Percentiles rank a stretch among this genome's conserved stretches.
These are phyloP conservation scores for Colletotrichum eremochloae DNA, from an alignment of 2,329 filamentous ascomycete species.

Conservation along the genomic window DNA sequence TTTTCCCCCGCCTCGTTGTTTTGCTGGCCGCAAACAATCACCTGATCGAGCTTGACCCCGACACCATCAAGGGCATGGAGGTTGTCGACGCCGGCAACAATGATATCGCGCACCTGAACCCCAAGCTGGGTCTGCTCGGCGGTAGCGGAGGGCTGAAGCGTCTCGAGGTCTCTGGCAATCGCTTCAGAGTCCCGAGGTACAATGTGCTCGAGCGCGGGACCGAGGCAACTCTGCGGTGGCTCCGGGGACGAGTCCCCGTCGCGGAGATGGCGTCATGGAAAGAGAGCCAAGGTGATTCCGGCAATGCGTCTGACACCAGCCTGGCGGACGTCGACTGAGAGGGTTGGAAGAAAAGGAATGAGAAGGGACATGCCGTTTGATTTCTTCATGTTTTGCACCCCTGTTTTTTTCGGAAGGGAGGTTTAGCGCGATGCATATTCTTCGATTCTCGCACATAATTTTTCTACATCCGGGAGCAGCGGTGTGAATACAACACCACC, in stretches of 20 bases:
- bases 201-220: constrained; percentile 89
- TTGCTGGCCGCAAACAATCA: constrained; percentile 85
- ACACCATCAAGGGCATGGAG: constrained; percentile 79
- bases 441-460: constrained; percentile 39
- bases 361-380: background rate
- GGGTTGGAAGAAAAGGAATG: background rate
- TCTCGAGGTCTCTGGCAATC: constrained; percentile 86
- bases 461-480: constrained; percentile 5
- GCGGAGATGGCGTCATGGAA: constrained; percentile 71
- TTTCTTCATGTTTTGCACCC: background rate
- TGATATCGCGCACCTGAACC: constrained; percentile 84
- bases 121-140: constrained; percentile 82
- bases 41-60: constrained; percentile 78
- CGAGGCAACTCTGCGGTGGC: constrained; percentile 84
- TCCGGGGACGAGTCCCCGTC: constrained; percentile 80
- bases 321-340: constrained; percentile 48
- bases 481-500: constrained; percentile 20
- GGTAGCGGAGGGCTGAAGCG: constrained; percentile 71
- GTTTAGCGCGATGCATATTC: background rate
- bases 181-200: constrained; percentile 88
- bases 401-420: background rate
- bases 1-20: constrained; percentile 78
- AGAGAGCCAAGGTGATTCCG: constrained; percentile 56
- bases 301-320: constrained; percentile 46
- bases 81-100: constrained; percentile 88